These are phyloP conservation scores for Acanthamoeba culbertsoni DNA, from an alignment of 208 protist species.

Conservation along the genomic window DNA sequence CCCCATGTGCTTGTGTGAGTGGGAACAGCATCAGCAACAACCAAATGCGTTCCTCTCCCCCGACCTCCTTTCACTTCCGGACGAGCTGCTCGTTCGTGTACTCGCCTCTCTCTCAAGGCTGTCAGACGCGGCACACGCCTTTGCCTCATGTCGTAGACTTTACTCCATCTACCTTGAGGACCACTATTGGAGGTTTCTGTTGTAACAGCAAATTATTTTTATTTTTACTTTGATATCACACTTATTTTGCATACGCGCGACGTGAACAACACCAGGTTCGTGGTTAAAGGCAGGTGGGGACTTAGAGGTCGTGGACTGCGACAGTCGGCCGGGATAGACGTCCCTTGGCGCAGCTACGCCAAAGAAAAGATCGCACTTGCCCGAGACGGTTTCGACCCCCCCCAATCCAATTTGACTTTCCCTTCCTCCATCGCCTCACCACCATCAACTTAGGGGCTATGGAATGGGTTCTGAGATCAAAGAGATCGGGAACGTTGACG, in stretches of 20 bases:
- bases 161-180: not conserved
- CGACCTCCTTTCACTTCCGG: not conserved
- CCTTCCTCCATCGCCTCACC: not conserved
- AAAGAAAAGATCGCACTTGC: not conserved
- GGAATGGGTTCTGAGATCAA: not conserved
- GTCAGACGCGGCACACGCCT: not conserved
- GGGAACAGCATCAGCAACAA: not conserved
- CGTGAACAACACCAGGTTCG: not conserved
- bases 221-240: not conserved
- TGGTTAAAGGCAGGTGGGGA: not conserved
- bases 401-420: not conserved
- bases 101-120: not conserved
- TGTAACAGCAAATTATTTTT: not conserved
- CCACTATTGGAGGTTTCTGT: not conserved
- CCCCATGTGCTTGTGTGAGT: too few relatives aligned
- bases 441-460: not conserved
- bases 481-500: not conserved
- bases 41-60: too few relatives aligned
- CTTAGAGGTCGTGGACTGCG: not conserved
- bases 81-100: not conserved
- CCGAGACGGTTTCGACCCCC: not conserved
- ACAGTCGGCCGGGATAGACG: not conserved
- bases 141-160: not conserved
- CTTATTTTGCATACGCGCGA: not conserved
- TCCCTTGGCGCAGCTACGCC: not conserved